phyloP scores from a whole-genome alignment of 176 grass and related monocot genomes.

The Aegilops umbellulata region DNA sequence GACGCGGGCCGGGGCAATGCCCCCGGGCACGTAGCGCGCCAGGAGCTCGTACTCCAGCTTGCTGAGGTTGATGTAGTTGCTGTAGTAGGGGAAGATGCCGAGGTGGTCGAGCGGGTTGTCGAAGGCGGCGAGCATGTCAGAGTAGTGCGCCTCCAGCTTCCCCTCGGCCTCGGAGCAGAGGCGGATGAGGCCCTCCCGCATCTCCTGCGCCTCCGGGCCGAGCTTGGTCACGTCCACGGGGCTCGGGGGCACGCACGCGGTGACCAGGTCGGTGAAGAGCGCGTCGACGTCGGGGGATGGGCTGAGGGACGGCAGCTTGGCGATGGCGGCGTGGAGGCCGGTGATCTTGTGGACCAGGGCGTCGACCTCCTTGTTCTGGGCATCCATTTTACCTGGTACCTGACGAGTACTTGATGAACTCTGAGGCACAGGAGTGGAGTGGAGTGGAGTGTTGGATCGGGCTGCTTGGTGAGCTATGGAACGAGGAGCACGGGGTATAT shows the following conservation, averaged over 20 bases:
- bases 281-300: conserved; percentile 52
- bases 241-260: conserved; percentile 53
- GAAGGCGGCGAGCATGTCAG: conserved; percentile 52
- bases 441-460: neutral
- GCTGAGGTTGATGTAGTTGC: conserved; percentile 78
- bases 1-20: conserved; percentile 15
- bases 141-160: conserved; percentile 63
- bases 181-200: conserved; percentile 52
- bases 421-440: neutral
- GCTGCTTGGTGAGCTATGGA: conserved; percentile 15
- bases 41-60: conserved; percentile 65
- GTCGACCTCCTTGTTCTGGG: conserved; percentile 41
- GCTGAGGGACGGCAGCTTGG: conserved; percentile 51
- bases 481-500: neutral
- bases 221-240: conserved; percentile 65
- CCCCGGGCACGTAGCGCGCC: conserved; percentile 27
- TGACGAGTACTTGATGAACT: too few relatives aligned
- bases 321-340: conserved; percentile 40
- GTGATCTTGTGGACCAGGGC: conserved; percentile 54
- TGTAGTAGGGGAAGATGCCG: conserved; percentile 62
- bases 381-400: conserved; percentile 22
- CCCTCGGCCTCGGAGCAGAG: conserved; percentile 71
- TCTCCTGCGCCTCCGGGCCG: conserved; percentile 28
- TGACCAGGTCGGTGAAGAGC: conserved; percentile 76
- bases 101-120: conserved; percentile 79